These are phyloP conservation scores for Dunaliella primolecta DNA, from an alignment of 139 green algal species.

Conservation along the genomic window DNA sequence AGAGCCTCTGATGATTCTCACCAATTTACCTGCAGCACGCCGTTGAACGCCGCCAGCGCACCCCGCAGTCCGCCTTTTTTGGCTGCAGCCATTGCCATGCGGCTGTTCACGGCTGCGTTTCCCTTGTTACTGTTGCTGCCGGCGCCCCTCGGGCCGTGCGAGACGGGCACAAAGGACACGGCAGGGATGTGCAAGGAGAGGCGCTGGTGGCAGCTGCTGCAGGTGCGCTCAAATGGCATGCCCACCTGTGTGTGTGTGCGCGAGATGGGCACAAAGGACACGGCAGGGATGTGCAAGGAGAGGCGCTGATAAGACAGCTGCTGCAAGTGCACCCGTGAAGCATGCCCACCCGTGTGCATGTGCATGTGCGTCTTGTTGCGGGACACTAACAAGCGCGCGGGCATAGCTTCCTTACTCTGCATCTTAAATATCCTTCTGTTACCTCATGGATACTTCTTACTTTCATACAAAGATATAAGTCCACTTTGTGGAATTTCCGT, in stretches of 20 bases:
- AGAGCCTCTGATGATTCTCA: too few species aligned
- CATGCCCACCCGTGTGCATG: constrained; percentile 25
- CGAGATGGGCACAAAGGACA: constrained; percentile 25
- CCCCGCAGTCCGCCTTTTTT: background rate
- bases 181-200: constrained; percentile 23
- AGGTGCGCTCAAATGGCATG: constrained; percentile 24
- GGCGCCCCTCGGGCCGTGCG: background rate
- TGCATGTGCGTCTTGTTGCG: too few species aligned
- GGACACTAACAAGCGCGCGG: too few species aligned
- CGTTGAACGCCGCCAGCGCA: background rate
- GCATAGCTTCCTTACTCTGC: too few species aligned
- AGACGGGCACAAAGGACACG: constrained; percentile 26
- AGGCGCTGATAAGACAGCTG: constrained; percentile 31
- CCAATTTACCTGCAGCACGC: constrained; percentile 5
- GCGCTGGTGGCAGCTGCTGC: constrained; percentile 33
- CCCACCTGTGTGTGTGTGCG: constrained; percentile 20
- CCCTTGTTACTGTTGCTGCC: too few species aligned
- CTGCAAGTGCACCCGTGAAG: constrained; percentile 26
- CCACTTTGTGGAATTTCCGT: too few species aligned
- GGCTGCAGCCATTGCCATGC: constrained; percentile 7
- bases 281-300: constrained; percentile 17
- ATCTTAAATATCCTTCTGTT: too few species aligned
- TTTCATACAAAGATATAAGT: too few species aligned
- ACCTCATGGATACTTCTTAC: too few species aligned
- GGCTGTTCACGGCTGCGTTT: background rate